Evolutionary conservation across 768 basidiomycete species (phyloP), one percentile per base, ranked within the genome.

Genomic region (Tremella yokohamensis): DNA sequence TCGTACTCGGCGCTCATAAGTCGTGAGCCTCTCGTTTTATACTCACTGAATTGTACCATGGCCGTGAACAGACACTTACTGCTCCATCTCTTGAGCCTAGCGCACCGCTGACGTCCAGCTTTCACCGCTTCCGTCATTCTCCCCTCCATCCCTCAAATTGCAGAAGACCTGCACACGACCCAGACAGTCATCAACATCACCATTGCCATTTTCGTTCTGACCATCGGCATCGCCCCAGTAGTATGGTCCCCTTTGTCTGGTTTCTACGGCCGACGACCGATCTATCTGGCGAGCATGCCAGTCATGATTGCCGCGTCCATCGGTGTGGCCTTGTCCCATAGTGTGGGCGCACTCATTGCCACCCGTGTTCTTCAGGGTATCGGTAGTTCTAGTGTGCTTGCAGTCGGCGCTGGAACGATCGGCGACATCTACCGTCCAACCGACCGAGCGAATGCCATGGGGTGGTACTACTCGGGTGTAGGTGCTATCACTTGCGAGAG

Each of bases 71-170:
- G 39, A 40, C n/a, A 11, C n/a, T 40, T n/a, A n/a, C 8, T 18
- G 11, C n/a, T 38, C 18, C 40, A 1, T 15, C 37, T 19, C 22
- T 26, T 42, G 40, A 39, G 38, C 37, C 24, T 51, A 4, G 44
- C n/a, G 29, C 24, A 49, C 19, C 13, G 47, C 34, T 42, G 37
- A 26, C 15, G 63, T 29, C 13, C 54, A 90, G 88, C 86, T 38
- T 84, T 90, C 58, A 83, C 86, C 0, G 78, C 83, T 7, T 85
- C 83, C 0, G 83, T 83, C 0, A 88, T 90, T 70, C 80, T 88
- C 1, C 88, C 88, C 0, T 84, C 84, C 0, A 86, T 90, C 55
- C 87, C 87, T 0, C 82, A 86, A 50, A 84, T 91, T 45, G 83
- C 88, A 8, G 75, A 72, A 24, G 87, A 90, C 58, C 73, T 90